Conservation (phyloP, 768 basidiomycete species). For the Lanmaoa pseudosensibilis region DNA sequence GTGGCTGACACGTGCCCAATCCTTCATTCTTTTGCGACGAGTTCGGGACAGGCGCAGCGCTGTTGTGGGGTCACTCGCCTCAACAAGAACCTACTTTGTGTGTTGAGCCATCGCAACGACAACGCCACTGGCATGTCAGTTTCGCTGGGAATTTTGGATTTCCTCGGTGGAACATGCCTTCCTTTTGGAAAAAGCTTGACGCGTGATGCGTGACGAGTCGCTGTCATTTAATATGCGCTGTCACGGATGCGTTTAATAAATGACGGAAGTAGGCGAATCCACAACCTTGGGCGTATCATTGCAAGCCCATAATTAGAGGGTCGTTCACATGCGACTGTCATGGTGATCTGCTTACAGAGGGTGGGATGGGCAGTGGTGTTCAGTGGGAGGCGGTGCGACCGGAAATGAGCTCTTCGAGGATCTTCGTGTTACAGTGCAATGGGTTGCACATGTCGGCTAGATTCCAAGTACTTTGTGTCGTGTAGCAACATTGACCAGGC, state of each 20-base stretch:
- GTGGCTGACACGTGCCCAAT: conserved; percentile 6
- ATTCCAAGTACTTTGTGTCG: neutral
- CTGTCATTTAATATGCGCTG: neutral
- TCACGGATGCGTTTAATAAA: conserved; percentile 8
- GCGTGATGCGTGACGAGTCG: too few species aligned
- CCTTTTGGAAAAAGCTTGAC: neutral
- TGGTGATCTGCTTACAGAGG: neutral
- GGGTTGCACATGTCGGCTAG: neutral
- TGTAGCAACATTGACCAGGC: conserved; percentile 1
- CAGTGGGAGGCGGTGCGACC: too few species aligned
- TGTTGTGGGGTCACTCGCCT: too few species aligned
- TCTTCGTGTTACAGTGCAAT: too few species aligned
- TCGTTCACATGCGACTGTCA: neutral
- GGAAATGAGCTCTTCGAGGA: too few species aligned
- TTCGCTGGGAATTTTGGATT: neutral
- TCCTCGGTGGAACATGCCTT: neutral
- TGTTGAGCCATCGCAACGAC: too few species aligned
- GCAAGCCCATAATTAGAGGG: neutral
- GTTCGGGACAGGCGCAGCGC: neutral
- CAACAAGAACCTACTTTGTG: too few species aligned
- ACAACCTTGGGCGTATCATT: neutral
- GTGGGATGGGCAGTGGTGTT: too few species aligned
- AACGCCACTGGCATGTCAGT: neutral
- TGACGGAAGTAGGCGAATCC: conserved; percentile 6
- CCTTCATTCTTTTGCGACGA: neutral